These are phyloP conservation scores for Hibiscus mutabilis DNA, from an alignment of 345 rosid species.

Conservation along the genomic window DNA sequence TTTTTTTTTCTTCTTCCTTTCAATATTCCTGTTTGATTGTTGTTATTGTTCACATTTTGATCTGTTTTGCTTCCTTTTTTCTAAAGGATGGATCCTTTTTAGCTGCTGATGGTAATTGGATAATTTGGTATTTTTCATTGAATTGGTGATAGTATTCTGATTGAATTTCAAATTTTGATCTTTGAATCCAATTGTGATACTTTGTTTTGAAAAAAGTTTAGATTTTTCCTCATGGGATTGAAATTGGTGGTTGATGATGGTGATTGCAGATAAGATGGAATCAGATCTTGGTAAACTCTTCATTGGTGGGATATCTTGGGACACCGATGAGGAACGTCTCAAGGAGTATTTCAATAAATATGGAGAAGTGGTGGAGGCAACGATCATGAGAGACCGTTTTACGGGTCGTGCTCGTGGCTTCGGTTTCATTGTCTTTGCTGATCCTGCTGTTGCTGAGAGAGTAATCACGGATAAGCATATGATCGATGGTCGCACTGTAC, in stretches of 20 bases:
- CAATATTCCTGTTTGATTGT: constrained; percentile 22
- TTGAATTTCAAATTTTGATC: not conserved
- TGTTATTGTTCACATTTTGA: constrained; percentile 21
- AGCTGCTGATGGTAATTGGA: not conserved
- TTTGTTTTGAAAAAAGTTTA: not conserved
- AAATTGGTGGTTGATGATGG: constrained; percentile 27
- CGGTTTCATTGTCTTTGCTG: constrained; percentile 83
- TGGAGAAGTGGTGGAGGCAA: constrained; percentile 88
- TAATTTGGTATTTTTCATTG: constrained; percentile 6
- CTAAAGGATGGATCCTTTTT: constrained; percentile 4
- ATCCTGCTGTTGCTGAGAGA: constrained; percentile 87
- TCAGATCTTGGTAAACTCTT: constrained; percentile 98
- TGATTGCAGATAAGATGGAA: constrained; percentile 68
- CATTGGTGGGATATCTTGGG: constrained; percentile 99
- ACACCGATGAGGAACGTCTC: constrained; percentile 87
- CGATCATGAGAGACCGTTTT: constrained; percentile 94
- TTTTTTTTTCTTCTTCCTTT: not conserved
- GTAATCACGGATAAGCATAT: constrained; percentile 91
- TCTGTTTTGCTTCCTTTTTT: constrained; percentile 19
- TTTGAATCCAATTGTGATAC: not conserved
- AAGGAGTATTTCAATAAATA: constrained; percentile 74
- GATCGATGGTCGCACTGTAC: constrained; percentile 89
- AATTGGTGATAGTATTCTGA: not conserved
- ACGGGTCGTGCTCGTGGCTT: constrained; percentile 98
- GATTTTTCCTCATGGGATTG: constrained; percentile 12